Conservation (phyloP, 805 yeast species). For the Metschnikowia santaceciliae region DNA sequence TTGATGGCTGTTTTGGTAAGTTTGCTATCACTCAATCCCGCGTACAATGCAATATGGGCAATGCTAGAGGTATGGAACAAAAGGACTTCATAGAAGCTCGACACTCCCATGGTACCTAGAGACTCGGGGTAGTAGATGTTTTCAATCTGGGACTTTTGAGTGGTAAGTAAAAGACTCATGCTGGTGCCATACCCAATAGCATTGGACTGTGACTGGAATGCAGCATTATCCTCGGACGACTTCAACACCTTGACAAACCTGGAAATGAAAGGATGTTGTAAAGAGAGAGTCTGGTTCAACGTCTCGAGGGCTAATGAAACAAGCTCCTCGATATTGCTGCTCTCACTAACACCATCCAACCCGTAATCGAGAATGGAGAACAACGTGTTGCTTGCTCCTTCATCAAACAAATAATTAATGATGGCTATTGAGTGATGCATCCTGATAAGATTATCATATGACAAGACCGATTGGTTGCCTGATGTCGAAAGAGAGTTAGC, state of each 20-base stretch:
- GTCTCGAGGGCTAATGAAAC: slow-evolving; percentile 43
- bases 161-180: slow-evolving; percentile 25
- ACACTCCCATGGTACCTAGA: slow-evolving; percentile 56
- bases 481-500: slow-evolving; percentile 18
- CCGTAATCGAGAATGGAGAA: slow-evolving; percentile 55
- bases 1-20: slow-evolving; percentile 53
- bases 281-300: slow-evolving; percentile 41
- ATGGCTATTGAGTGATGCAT: slow-evolving; percentile 69
- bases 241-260: slow-evolving; percentile 50
- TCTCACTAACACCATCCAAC: slow-evolving; percentile 49
- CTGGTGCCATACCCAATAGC: slow-evolving; percentile 24
- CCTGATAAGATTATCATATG: slow-evolving; percentile 37
- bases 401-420: slow-evolving; percentile 59
- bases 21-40: slow-evolving; percentile 50
- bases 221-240: slow-evolving; percentile 10
- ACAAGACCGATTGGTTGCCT: slow-evolving; percentile 13
- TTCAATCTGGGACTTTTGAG: slow-evolving; percentile 24
- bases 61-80: slow-evolving; percentile 66
- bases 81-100: slow-evolving; percentile 68
- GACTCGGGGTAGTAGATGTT: slow-evolving; percentile 36
- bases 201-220: not conserved
- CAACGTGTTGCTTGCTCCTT: slow-evolving; percentile 51
- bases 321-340: slow-evolving; percentile 32
- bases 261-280: slow-evolving; percentile 59
- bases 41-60: slow-evolving; percentile 70